These are phyloP conservation scores for Ambispora gerdemannii DNA, from an alignment of 192 early-diverging fungal genomes.

Conservation along the genomic window DNA sequence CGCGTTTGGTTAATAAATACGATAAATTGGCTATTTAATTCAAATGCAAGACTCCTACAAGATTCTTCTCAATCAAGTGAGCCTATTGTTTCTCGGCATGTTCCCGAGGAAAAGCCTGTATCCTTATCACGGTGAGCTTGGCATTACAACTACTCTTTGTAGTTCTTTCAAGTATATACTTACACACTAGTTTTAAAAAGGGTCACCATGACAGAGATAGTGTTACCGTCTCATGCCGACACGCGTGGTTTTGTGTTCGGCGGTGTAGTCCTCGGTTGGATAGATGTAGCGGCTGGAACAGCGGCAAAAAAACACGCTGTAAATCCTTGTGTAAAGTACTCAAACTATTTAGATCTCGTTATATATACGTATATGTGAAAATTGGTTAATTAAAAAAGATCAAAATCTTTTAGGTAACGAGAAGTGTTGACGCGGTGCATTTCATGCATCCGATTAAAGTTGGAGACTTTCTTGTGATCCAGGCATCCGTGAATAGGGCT, in stretches of 20 bases:
- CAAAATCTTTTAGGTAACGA: conserved; percentile 49
- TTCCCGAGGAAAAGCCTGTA: background rate
- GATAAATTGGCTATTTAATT: background rate
- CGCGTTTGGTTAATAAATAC: background rate
- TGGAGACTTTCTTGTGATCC: conserved; percentile 61
- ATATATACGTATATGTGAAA: background rate
- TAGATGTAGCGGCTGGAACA: conserved; percentile 63
- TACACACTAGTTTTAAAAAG: too few species aligned
- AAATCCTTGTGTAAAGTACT: conserved; percentile 46
- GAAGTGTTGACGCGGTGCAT: conserved; percentile 66
- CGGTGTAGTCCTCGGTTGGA: conserved; percentile 61
- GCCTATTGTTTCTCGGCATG: background rate
- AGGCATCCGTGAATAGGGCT: conserved; percentile 61
- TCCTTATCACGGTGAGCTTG: background rate
- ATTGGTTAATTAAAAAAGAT: background rate
- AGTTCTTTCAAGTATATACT: conserved; percentile 4
- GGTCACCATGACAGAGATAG: conserved; percentile 59
- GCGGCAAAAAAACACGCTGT: conserved; percentile 61
- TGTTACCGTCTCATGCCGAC: conserved; percentile 49
- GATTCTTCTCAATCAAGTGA: background rate
- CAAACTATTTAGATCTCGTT: background rate
- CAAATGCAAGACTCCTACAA: background rate
- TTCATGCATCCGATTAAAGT: conserved; percentile 61
- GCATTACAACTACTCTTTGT: background rate
- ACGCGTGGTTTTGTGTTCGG: conserved; percentile 51